Base-by-base conservation (phyloP, 192 early-diverging fungal genomes). In the Rhizophlyctis rosea region DNA sequence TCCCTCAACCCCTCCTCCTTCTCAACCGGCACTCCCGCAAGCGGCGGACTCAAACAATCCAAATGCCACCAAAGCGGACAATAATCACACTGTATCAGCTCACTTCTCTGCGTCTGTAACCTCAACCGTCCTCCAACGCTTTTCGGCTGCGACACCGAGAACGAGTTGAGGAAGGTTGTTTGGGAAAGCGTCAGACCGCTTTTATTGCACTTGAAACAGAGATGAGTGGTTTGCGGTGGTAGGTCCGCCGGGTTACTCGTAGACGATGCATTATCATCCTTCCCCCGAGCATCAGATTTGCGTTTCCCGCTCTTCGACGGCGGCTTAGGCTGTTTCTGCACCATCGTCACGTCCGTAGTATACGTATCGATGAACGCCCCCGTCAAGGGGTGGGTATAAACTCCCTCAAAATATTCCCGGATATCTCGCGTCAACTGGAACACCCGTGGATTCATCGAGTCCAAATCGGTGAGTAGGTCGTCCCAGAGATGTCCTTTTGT, bases 31-130 rank as follows among this genome's bases (percentile, higher is more conserved):
- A 71, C 50, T 31, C 29, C 23, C 2, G 79, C 55, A 47, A 81
- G 58, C 7, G 80, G 80, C 18, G 74, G 73, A 28, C 49, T 47
- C 24, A 83, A 55, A 59, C 81, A 83, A 50, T 82, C 80, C 54
- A 80, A 49, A 70, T 83, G 81, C 81, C 81, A 83, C 50, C 65
- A 73, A 3, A 75, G 50, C 13, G 49, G 55, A 56, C 81, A 83
- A 53, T 72, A 74, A 56, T 83, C 81, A 50, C 81, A 83, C 50
- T 76, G 61, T 36, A 83, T 59, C 44, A 83, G 34, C 34, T 66
- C 74, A 1, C 63, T 65, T 16, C 79, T 29, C 47, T 49, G 53
- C n/a, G 69, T 32, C 34, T 70, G 73, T 18, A 7, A 44, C 9
- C 9, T 13, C 39, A 27, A 69, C 23, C 29, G 25, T 24, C 30